These are phyloP conservation scores for Curvularia sp. DNA, from an alignment of 2,329 filamentous ascomycete genomes.

Conservation along the genomic window DNA sequence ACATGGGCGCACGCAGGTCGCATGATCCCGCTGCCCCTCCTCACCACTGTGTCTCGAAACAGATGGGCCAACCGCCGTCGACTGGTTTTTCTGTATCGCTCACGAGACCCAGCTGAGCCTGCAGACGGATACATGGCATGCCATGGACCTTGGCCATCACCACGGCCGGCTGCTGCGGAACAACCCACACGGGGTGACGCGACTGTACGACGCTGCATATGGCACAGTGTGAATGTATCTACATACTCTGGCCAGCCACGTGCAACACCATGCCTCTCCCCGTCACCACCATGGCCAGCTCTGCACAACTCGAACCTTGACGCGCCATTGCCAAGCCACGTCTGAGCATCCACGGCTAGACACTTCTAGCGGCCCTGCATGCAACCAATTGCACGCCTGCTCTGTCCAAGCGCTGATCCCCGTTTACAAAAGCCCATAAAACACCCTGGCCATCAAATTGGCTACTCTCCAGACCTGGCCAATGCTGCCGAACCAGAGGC, in stretches of 20 bases:
- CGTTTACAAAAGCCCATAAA: constrained; percentile 35
- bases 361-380: constrained; percentile 28
- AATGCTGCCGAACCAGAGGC: constrained; percentile 11
- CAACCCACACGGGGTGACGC: too few relatives aligned
- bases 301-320: constrained; percentile 37
- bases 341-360: constrained; percentile 35
- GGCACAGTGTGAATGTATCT: too few relatives aligned
- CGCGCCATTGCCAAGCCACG: constrained; percentile 30
- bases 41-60: constrained; percentile 23
- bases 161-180: neutral
- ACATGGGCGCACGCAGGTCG: constrained; percentile 30
- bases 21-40: constrained; percentile 40
- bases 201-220: too few relatives aligned
- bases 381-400: constrained; percentile 29
- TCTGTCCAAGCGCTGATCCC: constrained; percentile 39
- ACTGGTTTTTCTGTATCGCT: constrained; percentile 14
- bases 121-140: too few relatives aligned
- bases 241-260: constrained; percentile 5
- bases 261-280: constrained; percentile 2
- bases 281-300: constrained; percentile 24
- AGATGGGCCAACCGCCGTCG: constrained; percentile 27
- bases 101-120: constrained; percentile 31
- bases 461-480: constrained; percentile 7
- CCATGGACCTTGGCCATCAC: too few relatives aligned
- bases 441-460: constrained; percentile 34